A percentile compares a stretch with the other conserved stretches of the same genome.
phyloP scores from a whole-genome alignment of 2,329 filamentous ascomycete species.

The Alternaria sp. region DNA sequence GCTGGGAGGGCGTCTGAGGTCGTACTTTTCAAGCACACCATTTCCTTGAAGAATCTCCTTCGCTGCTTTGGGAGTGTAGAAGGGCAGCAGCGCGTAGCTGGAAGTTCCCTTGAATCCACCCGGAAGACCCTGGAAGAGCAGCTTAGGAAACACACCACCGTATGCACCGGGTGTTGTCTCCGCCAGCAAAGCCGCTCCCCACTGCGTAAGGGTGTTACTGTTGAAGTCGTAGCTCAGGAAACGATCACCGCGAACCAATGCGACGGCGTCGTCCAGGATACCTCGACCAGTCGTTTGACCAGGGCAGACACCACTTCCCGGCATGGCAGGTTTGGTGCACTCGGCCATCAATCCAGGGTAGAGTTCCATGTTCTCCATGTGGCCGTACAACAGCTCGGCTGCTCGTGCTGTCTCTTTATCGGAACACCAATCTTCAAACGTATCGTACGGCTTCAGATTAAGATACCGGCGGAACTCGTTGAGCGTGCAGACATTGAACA shows the following conservation, averaged over 20 bases:
- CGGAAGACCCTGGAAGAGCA: conserved; percentile 56
- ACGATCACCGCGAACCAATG: conserved; percentile 75
- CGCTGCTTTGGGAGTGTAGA: conserved; percentile 59
- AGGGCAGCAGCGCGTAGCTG: conserved; percentile 56
- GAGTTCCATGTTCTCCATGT: conserved; percentile 79
- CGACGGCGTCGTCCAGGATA: conserved; percentile 76
- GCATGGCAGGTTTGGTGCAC: conserved; percentile 73
- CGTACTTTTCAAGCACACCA: conserved; percentile 55
- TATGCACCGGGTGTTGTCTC: conserved; percentile 51
- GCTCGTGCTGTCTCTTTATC: conserved; percentile 71
- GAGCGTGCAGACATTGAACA: conserved; percentile 76
- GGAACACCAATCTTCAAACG: conserved; percentile 82
- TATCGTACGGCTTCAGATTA: conserved; percentile 75
- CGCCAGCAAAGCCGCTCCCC: conserved; percentile 56
- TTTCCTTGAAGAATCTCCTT: conserved; percentile 57
- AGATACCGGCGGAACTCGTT: conserved; percentile 87
- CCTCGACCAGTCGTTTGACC: conserved; percentile 78
- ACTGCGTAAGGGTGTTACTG: conserved; percentile 50
- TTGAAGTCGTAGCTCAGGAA: conserved; percentile 74
- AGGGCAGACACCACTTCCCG: conserved; percentile 68
- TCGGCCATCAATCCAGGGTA: conserved; percentile 81
- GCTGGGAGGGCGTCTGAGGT: conserved; percentile 51
- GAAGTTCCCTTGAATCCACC: conserved; percentile 56
- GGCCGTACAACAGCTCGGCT: conserved; percentile 66
- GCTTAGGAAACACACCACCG: conserved; percentile 53